Evolutionary conservation across 768 basidiomycete genomes (phyloP), one percentile per base, ranked within the genome.

Genomic region (Mycena capillaripes): DNA sequence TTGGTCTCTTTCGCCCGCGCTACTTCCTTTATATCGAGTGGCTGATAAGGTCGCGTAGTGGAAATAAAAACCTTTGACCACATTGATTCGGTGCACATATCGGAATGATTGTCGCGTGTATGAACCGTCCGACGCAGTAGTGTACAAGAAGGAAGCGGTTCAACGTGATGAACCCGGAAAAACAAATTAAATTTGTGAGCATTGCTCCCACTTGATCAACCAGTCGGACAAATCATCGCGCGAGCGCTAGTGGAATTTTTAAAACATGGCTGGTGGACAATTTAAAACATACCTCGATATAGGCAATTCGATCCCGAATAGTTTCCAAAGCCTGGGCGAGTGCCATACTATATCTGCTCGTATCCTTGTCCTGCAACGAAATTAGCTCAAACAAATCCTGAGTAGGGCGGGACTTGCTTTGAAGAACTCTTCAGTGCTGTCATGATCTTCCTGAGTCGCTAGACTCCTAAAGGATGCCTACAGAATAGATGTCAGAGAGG

Each of bases 381-480:
- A 36, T 27, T 52, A 8, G 85, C 80, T 25, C 79, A 76, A 57
- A 91, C 19, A 19, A 27, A 70, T 65, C 48, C 40, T 16, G 29
- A 19, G 59, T 21, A 16, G 19, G 23, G 23, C 40, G 34, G 27
- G 34, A 69, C 72, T 81, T 76, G 87, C 88, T 80, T 86, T 84
- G 82, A 93, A 93, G 84, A 92, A 93, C 9, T 80, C 83, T 58
- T 83, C 81, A 12, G 86, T 81, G 29, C 79, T 81, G 58, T 88
- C 78, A 32, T 86, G 82, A 79, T 93, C 92, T 27, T 83, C 77
- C 56, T 88, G 80, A 17, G 86, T 84, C 25, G 87, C 85, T 32
- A 93, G 77, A 0, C 30, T 4, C 19, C 48, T 32, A 66, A 75
- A 69, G 32, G 63, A 70, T 6, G 50, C 36, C 69, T 70, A n/a